Base-by-base conservation (phyloP, 345 rosid species). In the Anacardium occidentale region DNA sequence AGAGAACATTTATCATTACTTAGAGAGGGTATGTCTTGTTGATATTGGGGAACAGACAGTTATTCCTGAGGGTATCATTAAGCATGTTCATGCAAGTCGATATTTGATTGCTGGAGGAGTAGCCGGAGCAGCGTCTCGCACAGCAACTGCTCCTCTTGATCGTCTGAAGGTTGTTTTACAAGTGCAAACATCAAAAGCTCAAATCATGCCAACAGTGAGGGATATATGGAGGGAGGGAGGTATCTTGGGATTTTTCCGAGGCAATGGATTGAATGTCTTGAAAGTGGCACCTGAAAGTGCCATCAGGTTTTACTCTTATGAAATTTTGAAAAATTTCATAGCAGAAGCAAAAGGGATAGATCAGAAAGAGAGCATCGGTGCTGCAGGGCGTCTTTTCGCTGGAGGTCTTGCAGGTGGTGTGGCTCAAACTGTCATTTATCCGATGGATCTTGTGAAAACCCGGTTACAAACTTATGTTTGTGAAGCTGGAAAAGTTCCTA, bases 241-340 rank as follows among this genome's bases (percentile, higher is more conserved):
- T 51, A 24, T 89, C 20, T 47, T 70, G 66, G 93, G 91, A 0
- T 91, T 93, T 76, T 91, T 89, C 17, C 80, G 97, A 20, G 98
- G 98, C 57, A 91, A 91, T 47, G 96, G 94, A 40, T 84, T 93
- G 73, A 93, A 91, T 72, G 89, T 93, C 53, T 57, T 91, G 63
- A 93, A 93, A 84, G 98, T 93, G 66, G 93, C 96, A 60, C 98
- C 98, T 47, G 97, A 93, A 82, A 93, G 93, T 78, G 97, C 98
- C 72, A 83, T 93, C 71, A 89, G 75, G 84, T 93, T 93, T 79
- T 88, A 91, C 76, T 76, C 88, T 18, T 93, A 91, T 55, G 98
- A 93, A 81, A 75, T 85, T 75, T 79, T 91, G 59, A 93, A 93
- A 80, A 80, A 64, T n/a, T 70, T 83, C 7, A 84, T 93, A 29